Base-by-base conservation (phyloP, 139 green algal genomes). In the Pleodorina starrii region DNA sequence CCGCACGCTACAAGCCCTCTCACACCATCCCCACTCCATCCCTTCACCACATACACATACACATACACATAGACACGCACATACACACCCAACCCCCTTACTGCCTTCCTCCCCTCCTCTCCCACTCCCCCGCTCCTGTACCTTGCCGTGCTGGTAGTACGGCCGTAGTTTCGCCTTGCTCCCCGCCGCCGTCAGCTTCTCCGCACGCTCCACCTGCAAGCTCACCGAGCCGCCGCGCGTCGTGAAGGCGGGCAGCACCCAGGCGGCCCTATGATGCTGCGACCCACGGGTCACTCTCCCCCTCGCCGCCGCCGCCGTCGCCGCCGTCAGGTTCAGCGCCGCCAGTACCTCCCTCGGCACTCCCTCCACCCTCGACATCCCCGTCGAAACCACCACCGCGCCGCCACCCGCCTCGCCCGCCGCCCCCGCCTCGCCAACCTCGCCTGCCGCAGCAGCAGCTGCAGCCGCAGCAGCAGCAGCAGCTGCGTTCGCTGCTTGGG, bases 211-310 rank as follows among this genome's bases (percentile, higher is more conserved):
- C 16, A 86, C 36, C 81, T 87, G 81, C 29, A 32, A n/a, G 32
- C 19, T 36, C 29, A 87, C 16, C 23, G 29, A 38, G 81, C 81
- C 81, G 19, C 90, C 85, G 11, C 84, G 86, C 21, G 90, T 92
- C 66, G 69, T 77, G 66, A 92, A 92, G 1, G 90, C 90, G 0
- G 90, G 90, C 78, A 92, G 84, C 51, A 92, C 90, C 35, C 74
- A 92, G 5, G 83, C 89, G 2, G 19, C 35, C 38, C 73, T n/a
- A n/a, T n/a, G n/a, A n/a, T n/a, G n/a, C n/a, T n/a, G 78, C 44
- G 44, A 23, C 5, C 68, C 68, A 2, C 25, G 5, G 29, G 40
- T 14, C 7, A 2, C 9, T n/a, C n/a, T n/a, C n/a, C n/a, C n/a
- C n/a, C n/a, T n/a, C n/a, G n/a, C 69, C 69, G 69, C 69, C 36